These are phyloP conservation scores for Plasmodium coatneyi DNA, from an alignment of 169 alveolate species.

Conservation along the genomic window DNA sequence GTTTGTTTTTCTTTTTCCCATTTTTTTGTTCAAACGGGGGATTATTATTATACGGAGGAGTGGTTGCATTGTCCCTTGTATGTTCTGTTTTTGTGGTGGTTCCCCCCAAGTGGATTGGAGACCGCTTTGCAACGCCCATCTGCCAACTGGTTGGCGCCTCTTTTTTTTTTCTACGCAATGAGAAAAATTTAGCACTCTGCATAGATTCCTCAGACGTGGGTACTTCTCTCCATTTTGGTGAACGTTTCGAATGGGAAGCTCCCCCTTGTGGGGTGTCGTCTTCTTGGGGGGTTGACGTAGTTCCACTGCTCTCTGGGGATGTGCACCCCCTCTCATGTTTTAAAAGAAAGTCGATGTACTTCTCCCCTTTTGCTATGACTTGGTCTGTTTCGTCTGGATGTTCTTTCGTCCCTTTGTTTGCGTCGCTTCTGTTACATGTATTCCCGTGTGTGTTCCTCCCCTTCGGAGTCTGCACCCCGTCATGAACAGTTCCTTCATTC, in stretches of 20 bases:
- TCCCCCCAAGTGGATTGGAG: background rate
- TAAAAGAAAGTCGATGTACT: conserved; percentile 1
- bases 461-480: background rate
- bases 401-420: background rate
- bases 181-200: background rate
- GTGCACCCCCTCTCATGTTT: background rate
- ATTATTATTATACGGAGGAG: background rate
- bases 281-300: background rate
- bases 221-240: background rate
- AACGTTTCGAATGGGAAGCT: background rate
- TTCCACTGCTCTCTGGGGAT: background rate
- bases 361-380: background rate
- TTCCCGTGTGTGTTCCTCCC: background rate
- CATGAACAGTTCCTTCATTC: background rate
- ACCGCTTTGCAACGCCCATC: background rate
- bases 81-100: background rate
- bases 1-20: background rate
- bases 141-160: background rate
- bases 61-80: background rate
- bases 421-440: background rate
- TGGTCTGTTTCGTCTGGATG: background rate
- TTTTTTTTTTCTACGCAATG: background rate
- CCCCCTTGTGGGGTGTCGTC: background rate
- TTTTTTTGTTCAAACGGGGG: background rate
- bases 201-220: background rate